Conservation (phyloP, 1,284 basidiomycete species). For the Sporisorium graminicola region DNA sequence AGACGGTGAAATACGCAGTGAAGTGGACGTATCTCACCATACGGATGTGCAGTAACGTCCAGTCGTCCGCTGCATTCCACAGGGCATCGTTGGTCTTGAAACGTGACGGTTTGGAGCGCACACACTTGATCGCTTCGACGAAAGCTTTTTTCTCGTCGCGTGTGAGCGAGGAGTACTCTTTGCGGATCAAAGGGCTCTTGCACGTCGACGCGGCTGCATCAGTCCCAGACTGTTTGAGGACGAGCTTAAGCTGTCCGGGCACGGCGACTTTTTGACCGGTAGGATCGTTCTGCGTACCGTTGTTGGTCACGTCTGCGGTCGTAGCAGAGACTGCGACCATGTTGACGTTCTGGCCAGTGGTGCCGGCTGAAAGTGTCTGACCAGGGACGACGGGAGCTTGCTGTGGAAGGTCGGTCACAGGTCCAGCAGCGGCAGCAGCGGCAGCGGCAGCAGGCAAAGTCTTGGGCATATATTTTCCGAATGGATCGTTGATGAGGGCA, state of each 20-base stretch:
- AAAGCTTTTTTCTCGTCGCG: constrained; percentile 21
- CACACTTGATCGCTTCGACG: constrained; percentile 31
- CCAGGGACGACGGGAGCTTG: background rate
- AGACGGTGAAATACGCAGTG: constrained; percentile 35
- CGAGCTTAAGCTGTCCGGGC: background rate
- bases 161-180: constrained; percentile 32
- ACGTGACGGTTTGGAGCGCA: constrained; percentile 36
- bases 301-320: background rate
- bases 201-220: background rate
- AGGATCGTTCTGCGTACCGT: background rate
- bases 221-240: background rate
- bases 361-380: background rate
- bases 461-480: constrained; percentile 16
- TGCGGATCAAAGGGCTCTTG: constrained; percentile 17
- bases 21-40: constrained; percentile 50
- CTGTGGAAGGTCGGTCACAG: background rate
- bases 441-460: background rate
- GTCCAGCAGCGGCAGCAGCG: background rate
- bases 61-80: constrained; percentile 36
- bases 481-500: constrained; percentile 18
- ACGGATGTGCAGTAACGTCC: constrained; percentile 41
- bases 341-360: background rate
- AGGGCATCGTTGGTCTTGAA: constrained; percentile 6
- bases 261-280: background rate
- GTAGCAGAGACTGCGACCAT: background rate